A percentile compares a stretch with the other conserved stretches of the same genome.
Conservation (phyloP, 2,329 filamentous ascomycete genomes). For the Ustulina deusta region DNA sequence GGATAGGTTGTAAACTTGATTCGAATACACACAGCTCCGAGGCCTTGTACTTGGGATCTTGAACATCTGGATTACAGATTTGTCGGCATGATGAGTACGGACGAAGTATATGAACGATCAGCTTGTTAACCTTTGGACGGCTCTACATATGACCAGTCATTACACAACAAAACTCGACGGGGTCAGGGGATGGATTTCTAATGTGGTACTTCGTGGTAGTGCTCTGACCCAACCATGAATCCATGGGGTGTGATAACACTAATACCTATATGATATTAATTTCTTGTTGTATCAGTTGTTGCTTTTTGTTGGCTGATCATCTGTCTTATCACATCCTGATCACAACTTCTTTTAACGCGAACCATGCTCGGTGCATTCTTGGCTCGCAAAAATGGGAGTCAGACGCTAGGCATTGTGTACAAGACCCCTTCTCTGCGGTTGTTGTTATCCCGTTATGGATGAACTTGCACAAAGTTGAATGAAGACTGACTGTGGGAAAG, state of each 20-base stretch:
- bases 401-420: no score
- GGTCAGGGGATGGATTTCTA: not conserved
- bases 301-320: not conserved
- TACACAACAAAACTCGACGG: not conserved
- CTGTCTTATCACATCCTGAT: not conserved
- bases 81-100: not conserved
- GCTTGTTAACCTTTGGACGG: not conserved
- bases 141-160: not conserved
- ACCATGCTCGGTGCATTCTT: slow-evolving; percentile 5
- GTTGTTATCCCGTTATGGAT: not conserved
- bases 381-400: slow-evolving; percentile 3
- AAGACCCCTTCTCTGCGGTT: not conserved
- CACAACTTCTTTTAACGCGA: slow-evolving; percentile 7
- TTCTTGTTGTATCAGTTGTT: not conserved
- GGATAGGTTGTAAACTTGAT: not conserved
- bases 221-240: not conserved
- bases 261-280: not conserved
- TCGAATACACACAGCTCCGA: not conserved
- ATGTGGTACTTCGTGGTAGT: not conserved
- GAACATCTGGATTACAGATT: not conserved
- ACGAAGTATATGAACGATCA: not conserved
- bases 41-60: not conserved
- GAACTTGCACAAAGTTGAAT: not conserved
- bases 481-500: not conserved
- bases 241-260: not conserved